Base-by-base conservation (phyloP, 805 yeast species). In the Komagataella ulmi region DNA sequence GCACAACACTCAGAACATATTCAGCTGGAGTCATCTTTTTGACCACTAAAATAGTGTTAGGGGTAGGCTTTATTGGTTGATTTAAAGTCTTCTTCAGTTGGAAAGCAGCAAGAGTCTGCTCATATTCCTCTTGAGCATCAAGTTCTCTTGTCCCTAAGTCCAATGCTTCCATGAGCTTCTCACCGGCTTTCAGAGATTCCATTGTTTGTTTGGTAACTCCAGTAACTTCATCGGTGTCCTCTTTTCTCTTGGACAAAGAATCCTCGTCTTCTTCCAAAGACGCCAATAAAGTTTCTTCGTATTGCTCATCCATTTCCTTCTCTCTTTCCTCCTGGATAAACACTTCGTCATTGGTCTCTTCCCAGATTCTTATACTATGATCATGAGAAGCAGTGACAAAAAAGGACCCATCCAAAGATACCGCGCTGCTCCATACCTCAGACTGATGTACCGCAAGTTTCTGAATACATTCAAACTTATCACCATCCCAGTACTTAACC, bases 401-500 rank as follows among this genome's bases (percentile, higher is more conserved):
- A 59, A 81, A 81, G 18, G 76, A 69, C 2, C 96, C 96, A 57
- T 76, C 79, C 23, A 68, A 66, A 54, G 95, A 81, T 17, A 91
- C 76, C n/a, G 90, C 84, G 49, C 93, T 64, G 45, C 88, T 78
- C 99, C 98, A 93, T 21, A 93, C 95, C 68, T 93, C 98, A 53
- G 88, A 77, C 54, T 88, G 95, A 65, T 93, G 98, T 4, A 85
- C 90, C 3, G 80, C 75, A 36, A 93, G 72, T 60, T 85, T 87
- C 66, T 93, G 98, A 55, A 93, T 80, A 65, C 91, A 86, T 59
- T 88, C 97, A 65, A 93, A 93, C 67, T 93, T 93, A 60, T 87
- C 95, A 57, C 98, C 99, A 66, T 93, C 99, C 99, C 99, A 93
- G 66, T 88, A 89, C 67, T 93, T 93, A 52, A 93, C 77, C 54